A percentile compares a stretch with the other conserved stretches of the same genome.
phyloP scores from a whole-genome alignment of 768 basidiomycete species.

The Strobilomyces confusus region DNA sequence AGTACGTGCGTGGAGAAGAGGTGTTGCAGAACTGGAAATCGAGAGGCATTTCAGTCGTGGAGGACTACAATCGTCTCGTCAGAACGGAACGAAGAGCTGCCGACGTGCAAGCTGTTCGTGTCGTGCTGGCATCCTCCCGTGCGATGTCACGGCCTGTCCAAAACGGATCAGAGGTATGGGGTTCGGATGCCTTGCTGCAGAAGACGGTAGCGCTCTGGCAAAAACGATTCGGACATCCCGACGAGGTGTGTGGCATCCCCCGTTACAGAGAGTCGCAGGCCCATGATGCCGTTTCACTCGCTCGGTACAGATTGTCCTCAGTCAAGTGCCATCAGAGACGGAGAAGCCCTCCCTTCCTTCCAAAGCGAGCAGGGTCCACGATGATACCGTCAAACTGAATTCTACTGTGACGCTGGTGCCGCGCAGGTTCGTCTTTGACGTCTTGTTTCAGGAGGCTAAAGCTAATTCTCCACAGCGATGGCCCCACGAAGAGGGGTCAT shows the following conservation, averaged over 20 bases:
- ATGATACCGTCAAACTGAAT: slow-evolving; percentile 61
- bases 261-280: neutral
- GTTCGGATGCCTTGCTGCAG: slow-evolving; percentile 57
- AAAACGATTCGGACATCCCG: slow-evolving; percentile 69
- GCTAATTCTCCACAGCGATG: slow-evolving; percentile 49
- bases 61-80: slow-evolving; percentile 76
- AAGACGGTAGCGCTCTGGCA: slow-evolving; percentile 80
- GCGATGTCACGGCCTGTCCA: slow-evolving; percentile 41
- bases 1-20: slow-evolving; percentile 94
- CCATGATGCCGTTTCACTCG: slow-evolving; percentile 16
- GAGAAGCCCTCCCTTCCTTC: slow-evolving; percentile 30
- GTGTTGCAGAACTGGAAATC: slow-evolving; percentile 78
- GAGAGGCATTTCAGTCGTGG: slow-evolving; percentile 82
- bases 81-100: slow-evolving; percentile 71
- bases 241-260: slow-evolving; percentile 52
- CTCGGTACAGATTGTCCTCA: slow-evolving; percentile 65
- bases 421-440: slow-evolving; percentile 49
- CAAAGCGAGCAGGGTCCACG: slow-evolving; percentile 33
- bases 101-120: slow-evolving; percentile 86
- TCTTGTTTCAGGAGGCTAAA: neutral
- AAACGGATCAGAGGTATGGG: slow-evolving; percentile 56
- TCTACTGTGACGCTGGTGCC: slow-evolving; percentile 71
- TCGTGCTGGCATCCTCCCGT: slow-evolving; percentile 59
- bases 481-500: slow-evolving; percentile 79
- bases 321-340: slow-evolving; percentile 61